Conservation (phyloP, 176 grass and related monocot species). For the Poa annua region DNA sequence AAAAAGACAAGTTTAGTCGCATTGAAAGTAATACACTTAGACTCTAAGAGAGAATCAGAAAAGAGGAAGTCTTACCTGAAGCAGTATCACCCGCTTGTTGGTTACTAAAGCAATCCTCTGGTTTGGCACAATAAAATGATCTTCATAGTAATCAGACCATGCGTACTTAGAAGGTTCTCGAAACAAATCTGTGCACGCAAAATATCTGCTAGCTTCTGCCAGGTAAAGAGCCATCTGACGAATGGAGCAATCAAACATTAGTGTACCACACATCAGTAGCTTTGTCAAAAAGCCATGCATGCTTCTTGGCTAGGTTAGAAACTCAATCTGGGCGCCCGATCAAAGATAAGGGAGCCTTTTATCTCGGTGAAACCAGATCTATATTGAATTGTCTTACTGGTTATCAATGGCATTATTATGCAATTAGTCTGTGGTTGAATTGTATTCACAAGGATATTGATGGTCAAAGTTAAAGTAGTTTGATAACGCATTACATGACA, state of each 20-base stretch:
- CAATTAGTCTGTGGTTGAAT: background rate
- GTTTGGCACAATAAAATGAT: slow-evolving; percentile 74
- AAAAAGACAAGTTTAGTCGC: slow-evolving; percentile 23
- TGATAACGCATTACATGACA: background rate
- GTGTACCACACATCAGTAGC: slow-evolving; percentile 25
- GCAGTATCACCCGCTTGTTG: slow-evolving; percentile 88
- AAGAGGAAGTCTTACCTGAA: slow-evolving; percentile 66
- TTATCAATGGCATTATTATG: background rate
- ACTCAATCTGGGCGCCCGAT: background rate
- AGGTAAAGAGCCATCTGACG: slow-evolving; percentile 95
- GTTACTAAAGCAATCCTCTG: slow-evolving; percentile 85
- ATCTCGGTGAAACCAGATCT: slow-evolving; percentile 8
- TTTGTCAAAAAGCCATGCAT: slow-evolving; percentile 12
- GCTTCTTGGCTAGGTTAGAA: background rate
- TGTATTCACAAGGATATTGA: background rate
- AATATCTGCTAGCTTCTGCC: slow-evolving; percentile 91
- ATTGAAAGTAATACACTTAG: slow-evolving; percentile 4
- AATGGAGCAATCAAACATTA: slow-evolving; percentile 39
- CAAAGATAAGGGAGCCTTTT: slow-evolving; percentile 24
- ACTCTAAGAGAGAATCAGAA: slow-evolving; percentile 30
- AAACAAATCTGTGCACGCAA: slow-evolving; percentile 96
- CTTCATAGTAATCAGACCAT: slow-evolving; percentile 99
- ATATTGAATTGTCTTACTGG: slow-evolving; percentile 6
- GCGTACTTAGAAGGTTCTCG: slow-evolving; percentile 98
- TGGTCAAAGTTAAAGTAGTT: background rate